Percentiles rank a stretch among this genome's conserved stretches.
Evolutionary conservation across 176 grass and related monocot genomes (phyloP).

Genomic region (Eragrostis curvula): DNA sequence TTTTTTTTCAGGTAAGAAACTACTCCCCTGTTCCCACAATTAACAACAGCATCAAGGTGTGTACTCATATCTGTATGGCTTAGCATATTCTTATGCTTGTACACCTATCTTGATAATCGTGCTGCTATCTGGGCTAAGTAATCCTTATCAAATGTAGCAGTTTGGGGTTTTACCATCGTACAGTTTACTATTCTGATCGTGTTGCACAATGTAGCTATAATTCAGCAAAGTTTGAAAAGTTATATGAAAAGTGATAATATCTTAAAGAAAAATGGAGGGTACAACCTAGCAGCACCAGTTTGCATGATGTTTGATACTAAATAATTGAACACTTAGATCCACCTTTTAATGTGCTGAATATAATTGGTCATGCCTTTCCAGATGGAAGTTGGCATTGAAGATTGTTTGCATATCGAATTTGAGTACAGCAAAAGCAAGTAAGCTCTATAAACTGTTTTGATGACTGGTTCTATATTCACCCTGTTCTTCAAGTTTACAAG

Average conservation of each 20-base stretch:
- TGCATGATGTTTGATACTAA: background rate
- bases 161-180: background rate
- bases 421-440: constrained; percentile 99
- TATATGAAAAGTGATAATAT: constrained; percentile 7
- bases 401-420: constrained; percentile 98
- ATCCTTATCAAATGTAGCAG: constrained; percentile 1
- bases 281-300: constrained; percentile 23
- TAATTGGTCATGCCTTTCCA: constrained; percentile 37
- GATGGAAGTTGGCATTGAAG: constrained; percentile 99
- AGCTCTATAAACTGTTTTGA: constrained; percentile 15
- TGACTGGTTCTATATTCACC: background rate
- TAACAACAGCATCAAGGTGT: constrained; percentile 97
- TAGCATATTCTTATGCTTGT: constrained; percentile 15
- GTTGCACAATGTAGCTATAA: background rate
- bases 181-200: background rate
- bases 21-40: constrained; percentile 81
- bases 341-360: background rate
- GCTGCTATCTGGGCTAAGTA: constrained; percentile 3
- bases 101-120: background rate
- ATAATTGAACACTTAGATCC: constrained; percentile 9
- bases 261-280: background rate
- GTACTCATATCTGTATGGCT: constrained; percentile 38
- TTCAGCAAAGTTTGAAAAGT: background rate
- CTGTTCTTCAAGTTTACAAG: background rate
- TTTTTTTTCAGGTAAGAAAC: constrained; percentile 76